phyloP scores from a whole-genome alignment of 2,329 filamentous ascomycete genomes.

The Penicillium sp. region DNA sequence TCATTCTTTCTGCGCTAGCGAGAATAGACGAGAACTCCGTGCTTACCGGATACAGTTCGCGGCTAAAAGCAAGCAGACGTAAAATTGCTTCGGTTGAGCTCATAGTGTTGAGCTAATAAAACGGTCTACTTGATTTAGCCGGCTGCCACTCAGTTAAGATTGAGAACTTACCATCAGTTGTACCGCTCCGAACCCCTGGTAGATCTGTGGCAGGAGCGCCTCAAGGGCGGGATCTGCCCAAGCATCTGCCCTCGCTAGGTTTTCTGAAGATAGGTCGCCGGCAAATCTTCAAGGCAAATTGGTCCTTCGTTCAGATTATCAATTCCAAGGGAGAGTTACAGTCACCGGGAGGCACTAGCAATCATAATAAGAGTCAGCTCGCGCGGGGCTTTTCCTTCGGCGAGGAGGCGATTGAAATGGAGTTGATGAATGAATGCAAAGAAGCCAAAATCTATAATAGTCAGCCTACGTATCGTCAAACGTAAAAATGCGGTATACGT shows the following conservation, averaged over 20 bases:
- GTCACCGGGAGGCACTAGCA: neutral
- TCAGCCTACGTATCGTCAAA: neutral
- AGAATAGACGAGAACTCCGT: neutral
- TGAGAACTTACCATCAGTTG: neutral
- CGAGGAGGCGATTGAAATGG: neutral
- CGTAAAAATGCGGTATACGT: neutral
- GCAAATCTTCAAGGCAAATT: neutral
- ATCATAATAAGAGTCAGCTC: neutral
- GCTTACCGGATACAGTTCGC: neutral
- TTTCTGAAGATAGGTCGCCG: neutral
- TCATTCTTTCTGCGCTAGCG: neutral
- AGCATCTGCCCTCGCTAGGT: neutral
- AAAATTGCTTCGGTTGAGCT: neutral
- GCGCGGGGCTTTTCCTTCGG: neutral
- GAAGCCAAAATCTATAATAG: neutral
- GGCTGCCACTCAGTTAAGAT: neutral
- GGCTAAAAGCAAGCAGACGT: neutral
- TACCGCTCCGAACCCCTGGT: neutral
- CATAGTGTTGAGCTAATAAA: neutral
- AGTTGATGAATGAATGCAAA: neutral
- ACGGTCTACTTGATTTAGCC: neutral
- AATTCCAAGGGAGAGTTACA: neutral
- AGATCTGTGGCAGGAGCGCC: neutral
- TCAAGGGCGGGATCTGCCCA: neutral
- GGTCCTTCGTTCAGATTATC: neutral